Base-by-base conservation (phyloP, 306 rosid genomes). In the Datisca glomerata region DNA sequence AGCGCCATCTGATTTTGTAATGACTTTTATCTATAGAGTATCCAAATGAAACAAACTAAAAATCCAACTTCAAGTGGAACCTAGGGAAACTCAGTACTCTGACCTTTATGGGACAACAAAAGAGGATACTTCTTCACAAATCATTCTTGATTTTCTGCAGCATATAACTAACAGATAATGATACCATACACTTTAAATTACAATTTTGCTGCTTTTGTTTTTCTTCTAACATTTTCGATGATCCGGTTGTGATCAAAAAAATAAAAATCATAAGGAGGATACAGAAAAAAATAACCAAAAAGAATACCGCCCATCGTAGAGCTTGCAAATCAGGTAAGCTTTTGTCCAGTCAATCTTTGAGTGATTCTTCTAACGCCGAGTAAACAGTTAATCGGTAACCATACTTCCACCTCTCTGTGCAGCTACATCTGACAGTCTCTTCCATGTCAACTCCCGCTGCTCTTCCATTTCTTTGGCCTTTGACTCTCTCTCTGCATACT, bases 351-450 rank as follows among this genome's bases (percentile, higher is more conserved):
- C n/a, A n/a, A n/a, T n/a, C n/a, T n/a, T n/a, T n/a, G n/a, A n/a
- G n/a, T n/a, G n/a, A n/a, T n/a, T n/a, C n/a, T n/a, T n/a, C n/a
- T n/a, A n/a, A n/a, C n/a, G n/a, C n/a, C n/a, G n/a, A n/a, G n/a
- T 22, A 25, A 12, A 47, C 25, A 16, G 36, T 48, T 33, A 48
- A 48, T 20, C 54, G 22, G 56, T 38, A 21, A 51, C 56, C 56
- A 51, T 24, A 35, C 24, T 17, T 8, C 37, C 45, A 35, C 46
- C 56, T 41, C 54, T 71, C 43, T 60, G 67, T 29, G 72, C 75
- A 7, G 95, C 98, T 0, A 67, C 91, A 13, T 89, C 98, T 15
- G 93, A 79, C 42, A 89, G 61, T 56, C 71, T 84, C 65, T 80
- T 80, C 98, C 95, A 89, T 14, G 69, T 74, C 51, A 61, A 45